Evolutionary conservation across 225 moss, liverwort and hornwort species (phyloP).

Genomic region (Pleurozium schreberi): DNA sequence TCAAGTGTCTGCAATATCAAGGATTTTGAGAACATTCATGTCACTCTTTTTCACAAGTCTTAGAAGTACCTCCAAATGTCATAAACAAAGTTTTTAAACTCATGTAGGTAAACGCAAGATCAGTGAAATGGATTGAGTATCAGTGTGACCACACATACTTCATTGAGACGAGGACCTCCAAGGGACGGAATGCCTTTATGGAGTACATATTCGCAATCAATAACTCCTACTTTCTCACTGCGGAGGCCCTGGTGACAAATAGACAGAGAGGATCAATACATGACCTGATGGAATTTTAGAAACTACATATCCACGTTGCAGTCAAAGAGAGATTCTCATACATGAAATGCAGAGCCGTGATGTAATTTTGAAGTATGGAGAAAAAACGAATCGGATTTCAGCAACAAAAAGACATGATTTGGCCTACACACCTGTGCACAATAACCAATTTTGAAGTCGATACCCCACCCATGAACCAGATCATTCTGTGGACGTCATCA

Average conservation of each 20-base stretch:
- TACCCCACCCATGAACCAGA: conserved; percentile 84
- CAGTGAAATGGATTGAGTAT: background rate
- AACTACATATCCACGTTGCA: background rate
- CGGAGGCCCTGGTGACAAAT: conserved; percentile 22
- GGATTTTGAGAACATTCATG: background rate
- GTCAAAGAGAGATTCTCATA: background rate
- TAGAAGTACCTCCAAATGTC: background rate
- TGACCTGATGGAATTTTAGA: background rate
- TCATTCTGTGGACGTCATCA: conserved; percentile 56
- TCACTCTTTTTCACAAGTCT: background rate
- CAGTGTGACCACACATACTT: background rate
- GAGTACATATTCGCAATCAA: conserved; percentile 30
- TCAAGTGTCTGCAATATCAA: conserved; percentile 9
- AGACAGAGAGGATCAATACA: background rate
- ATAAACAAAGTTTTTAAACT: background rate
- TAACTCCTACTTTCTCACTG: conserved; percentile 34
- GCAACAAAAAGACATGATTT: background rate
- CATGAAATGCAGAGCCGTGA: background rate
- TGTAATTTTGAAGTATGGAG: background rate
- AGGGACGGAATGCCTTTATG: conserved; percentile 45
- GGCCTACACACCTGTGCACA: conserved; percentile 58
- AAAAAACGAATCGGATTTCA: background rate
- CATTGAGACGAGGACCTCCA: conserved; percentile 5
- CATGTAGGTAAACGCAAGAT: background rate
- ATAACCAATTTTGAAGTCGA: conserved; percentile 86